A percentile compares a stretch with the other conserved stretches of the same genome.
phyloP scores from a whole-genome alignment of 495 filamentous ascomycete genomes.

The Halenospora varia region DNA sequence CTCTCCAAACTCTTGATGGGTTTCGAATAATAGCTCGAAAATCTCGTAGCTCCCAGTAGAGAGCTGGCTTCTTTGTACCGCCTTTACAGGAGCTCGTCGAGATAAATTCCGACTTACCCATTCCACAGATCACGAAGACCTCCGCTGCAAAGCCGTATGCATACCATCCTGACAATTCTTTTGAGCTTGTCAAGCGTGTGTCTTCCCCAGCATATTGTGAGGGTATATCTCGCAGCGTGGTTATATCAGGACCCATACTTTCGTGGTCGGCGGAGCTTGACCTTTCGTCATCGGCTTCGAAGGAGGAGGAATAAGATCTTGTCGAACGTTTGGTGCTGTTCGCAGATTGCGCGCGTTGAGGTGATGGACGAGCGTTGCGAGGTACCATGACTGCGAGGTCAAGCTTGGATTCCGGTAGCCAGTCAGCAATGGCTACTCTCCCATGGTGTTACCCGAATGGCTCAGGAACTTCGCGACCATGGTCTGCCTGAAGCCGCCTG shows the following conservation, averaged over 20 bases:
- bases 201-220: conserved; percentile 77
- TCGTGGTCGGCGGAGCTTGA: conserved; percentile 44
- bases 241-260: conserved; percentile 22
- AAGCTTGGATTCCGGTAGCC: background rate
- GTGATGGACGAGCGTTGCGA: conserved; percentile 3
- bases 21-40: too few relatives aligned
- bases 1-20: too few relatives aligned
- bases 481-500: background rate
- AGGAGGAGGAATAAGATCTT: conserved; percentile 37
- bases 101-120: conserved; percentile 29
- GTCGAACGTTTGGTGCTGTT: conserved; percentile 23
- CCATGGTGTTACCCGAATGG: conserved; percentile 17
- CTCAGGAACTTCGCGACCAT: conserved; percentile 3
- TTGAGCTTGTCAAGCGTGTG: conserved; percentile 76
- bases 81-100: too few relatives aligned
- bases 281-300: conserved; percentile 61
- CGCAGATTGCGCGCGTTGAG: conserved; percentile 12
- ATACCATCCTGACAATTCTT: conserved; percentile 92
- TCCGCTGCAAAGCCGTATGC: conserved; percentile 97
- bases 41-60: too few relatives aligned
- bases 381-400: conserved; percentile 13
- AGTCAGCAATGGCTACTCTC: conserved; percentile 13
- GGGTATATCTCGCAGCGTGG: conserved; percentile 12
- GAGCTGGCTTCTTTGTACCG: too few relatives aligned
- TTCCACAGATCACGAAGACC: conserved; percentile 93